Evolutionary conservation across 495 filamentous ascomycete genomes (phyloP).

Genomic region (Emericellopsis terricola): DNA sequence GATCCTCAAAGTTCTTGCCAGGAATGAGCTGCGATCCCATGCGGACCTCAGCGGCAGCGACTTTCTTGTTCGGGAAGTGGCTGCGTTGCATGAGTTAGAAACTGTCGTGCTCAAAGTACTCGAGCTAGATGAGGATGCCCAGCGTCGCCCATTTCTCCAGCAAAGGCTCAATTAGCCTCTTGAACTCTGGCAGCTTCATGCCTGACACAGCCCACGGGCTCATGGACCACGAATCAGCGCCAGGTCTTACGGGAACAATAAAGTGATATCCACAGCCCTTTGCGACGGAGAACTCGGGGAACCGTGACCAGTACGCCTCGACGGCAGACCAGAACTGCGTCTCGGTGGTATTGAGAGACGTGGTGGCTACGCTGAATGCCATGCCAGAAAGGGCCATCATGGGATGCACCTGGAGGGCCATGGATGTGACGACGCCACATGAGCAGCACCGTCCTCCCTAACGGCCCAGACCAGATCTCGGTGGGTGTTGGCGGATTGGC

Average conservation of each 20-base stretch:
- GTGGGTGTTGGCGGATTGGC: no score
- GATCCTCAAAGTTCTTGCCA: slow-evolving; percentile 23
- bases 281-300: slow-evolving; percentile 14
- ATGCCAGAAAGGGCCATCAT: slow-evolving; percentile 7
- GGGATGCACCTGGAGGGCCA: slow-evolving; percentile 23
- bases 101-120: slow-evolving; percentile 11
- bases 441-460: slow-evolving; percentile 26
- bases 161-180: slow-evolving; percentile 12
- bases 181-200: slow-evolving; percentile 3
- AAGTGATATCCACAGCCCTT: slow-evolving; percentile 27
- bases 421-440: slow-evolving; percentile 34
- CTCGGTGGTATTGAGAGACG: slow-evolving; percentile 8
- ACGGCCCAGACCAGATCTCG: slow-evolving; percentile 29
- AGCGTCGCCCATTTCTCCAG: slow-evolving; percentile 7
- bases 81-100: slow-evolving; percentile 14
- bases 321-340: slow-evolving; percentile 34
- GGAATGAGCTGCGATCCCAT: slow-evolving; percentile 24
- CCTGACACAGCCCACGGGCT: slow-evolving; percentile 5
- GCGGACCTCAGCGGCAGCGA: background rate
- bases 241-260: slow-evolving; percentile 16
- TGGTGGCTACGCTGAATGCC: slow-evolving; percentile 10
- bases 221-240: slow-evolving; percentile 15
- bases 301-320: slow-evolving; percentile 19
- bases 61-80: slow-evolving; percentile 12
- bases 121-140: slow-evolving; percentile 8